Conservation (phyloP, 306 rosid genomes). For the Prunus kanzakura region DNA sequence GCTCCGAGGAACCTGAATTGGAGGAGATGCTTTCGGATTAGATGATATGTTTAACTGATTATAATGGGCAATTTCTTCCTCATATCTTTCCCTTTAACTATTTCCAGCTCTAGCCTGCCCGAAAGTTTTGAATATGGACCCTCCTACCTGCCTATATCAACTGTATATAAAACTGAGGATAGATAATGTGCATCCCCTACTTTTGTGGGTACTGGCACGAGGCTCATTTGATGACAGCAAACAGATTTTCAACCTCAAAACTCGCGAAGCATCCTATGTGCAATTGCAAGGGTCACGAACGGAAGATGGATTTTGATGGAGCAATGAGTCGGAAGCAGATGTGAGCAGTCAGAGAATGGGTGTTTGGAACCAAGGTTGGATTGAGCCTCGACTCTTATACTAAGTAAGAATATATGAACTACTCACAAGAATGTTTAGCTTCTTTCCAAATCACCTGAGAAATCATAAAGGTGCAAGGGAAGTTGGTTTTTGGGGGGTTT, state of each 20-base stretch:
- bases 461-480: not conserved
- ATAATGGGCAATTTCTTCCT: slow-evolving; percentile 20
- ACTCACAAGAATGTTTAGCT: not conserved
- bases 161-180: slow-evolving; percentile 27
- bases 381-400: not conserved
- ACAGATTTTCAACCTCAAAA: slow-evolving; percentile 10
- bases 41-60: slow-evolving; percentile 22
- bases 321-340: not conserved
- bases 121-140: slow-evolving; percentile 4
- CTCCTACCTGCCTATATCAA: not conserved
- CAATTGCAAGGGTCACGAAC: not conserved
- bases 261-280: slow-evolving; percentile 13
- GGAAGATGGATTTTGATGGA: not conserved
- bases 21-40: slow-evolving; percentile 92
- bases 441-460: not conserved
- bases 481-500: not conserved
- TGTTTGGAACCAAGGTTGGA: slow-evolving; percentile 4
- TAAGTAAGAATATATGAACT: not conserved
- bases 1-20: slow-evolving; percentile 75
- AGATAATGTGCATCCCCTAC: slow-evolving; percentile 1
- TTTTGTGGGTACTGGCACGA: not conserved
- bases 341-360: slow-evolving; percentile 14
- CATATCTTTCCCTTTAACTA: slow-evolving; percentile 9
- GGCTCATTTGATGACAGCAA: not conserved
- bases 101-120: slow-evolving; percentile 15